A percentile compares a stretch with the other conserved stretches of the same genome.
These are phyloP conservation scores for Trichophyton schoenleinii DNA, from an alignment of 2,329 filamentous ascomycete genomes.

Conservation along the genomic window DNA sequence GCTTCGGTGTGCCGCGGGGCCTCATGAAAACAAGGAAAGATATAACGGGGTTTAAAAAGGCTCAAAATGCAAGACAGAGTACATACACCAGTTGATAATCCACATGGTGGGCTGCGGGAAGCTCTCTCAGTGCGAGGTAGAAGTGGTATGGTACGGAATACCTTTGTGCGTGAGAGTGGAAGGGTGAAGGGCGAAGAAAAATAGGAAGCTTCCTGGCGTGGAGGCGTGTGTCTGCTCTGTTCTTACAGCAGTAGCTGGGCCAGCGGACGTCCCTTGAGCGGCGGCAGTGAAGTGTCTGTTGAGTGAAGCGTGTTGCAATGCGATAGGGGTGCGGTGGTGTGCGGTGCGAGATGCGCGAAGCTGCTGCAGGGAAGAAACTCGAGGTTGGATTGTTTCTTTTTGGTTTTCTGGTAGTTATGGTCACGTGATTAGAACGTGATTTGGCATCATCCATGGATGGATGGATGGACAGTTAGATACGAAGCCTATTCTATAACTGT, in stretches of 20 bases:
- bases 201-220: background rate
- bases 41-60: background rate
- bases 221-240: background rate
- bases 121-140: background rate
- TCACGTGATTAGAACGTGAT: no score
- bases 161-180: background rate
- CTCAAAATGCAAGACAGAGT: background rate
- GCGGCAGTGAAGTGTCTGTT: background rate
- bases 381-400: background rate
- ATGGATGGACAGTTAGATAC: no score
- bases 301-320: background rate
- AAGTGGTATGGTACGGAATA: background rate
- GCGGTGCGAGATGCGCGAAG: background rate
- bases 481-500: no score
- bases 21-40: background rate
- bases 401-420: background rate
- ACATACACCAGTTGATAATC: conserved; percentile 89
- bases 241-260: background rate
- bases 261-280: background rate
- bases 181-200: background rate
- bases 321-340: background rate
- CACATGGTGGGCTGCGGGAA: conserved; percentile 51
- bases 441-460: no score
- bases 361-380: background rate
- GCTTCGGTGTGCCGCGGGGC: background rate